Base-by-base conservation (phyloP, 495 filamentous ascomycete genomes). In the Penicillium malachiteum region DNA sequence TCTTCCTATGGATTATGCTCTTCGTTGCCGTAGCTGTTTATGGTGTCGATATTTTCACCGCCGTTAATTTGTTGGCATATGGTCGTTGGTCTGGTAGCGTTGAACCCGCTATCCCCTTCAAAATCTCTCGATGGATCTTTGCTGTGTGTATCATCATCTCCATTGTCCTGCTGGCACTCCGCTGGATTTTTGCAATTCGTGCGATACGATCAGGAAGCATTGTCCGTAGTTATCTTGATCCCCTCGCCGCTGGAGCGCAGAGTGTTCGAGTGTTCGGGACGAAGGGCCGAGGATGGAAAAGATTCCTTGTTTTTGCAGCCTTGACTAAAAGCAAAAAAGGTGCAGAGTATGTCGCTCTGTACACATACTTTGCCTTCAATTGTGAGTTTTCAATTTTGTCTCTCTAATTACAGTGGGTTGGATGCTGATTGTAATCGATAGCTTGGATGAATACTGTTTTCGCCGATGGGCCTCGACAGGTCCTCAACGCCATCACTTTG, bases 331-430 rank as follows among this genome's bases (percentile, higher is more conserved):
- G 87, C 70, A 91, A 88, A 67, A 93, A 96, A 68, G 91, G 91
- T 10, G 83, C 85, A 31, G 93, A 97, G 68, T 96, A 96, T 67
- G 78, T 96, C 39, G 94, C 92, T 10, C 79, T 98, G 3, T 96
- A 96, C 64, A 87, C 90, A 32, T 96, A 96, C 65, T 98, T 97
- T 71, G 87, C 88, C 14, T 97, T 97, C 68, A 87, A 97, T 75
- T 86, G 90, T 90, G 68, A 74, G 83, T 68, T 35, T 7, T 7
- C 3, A 40, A 8, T 18, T 35, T 46, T 3, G 10, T 13, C 14
- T 26, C 13, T 30, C 21, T 35, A 30, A 37, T 39, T 13, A 5
- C 32, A 17, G 7, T 38, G 32, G 8, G 2, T 44, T 1, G 5
- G 45, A 51, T 50, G 34, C 63, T 76, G 48, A 73, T 31, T 16